Conservation (phyloP, 2,329 filamentous ascomycete species). For the Daldinia sp. region DNA sequence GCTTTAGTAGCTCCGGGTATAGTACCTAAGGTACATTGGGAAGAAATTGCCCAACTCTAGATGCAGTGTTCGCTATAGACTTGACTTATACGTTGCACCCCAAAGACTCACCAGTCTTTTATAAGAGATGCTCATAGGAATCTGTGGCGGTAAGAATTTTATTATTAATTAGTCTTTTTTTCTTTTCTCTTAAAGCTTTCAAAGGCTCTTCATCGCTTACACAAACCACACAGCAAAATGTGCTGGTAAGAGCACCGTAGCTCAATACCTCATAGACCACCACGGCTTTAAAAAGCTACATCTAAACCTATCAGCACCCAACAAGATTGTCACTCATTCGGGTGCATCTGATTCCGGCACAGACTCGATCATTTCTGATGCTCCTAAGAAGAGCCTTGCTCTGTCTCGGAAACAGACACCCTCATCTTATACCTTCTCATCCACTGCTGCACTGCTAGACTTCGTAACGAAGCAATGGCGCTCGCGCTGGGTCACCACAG, state of each 20-base stretch:
- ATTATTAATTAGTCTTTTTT: slow-evolving; percentile 15
- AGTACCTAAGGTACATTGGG: slow-evolving; percentile 2
- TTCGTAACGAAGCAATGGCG: slow-evolving; percentile 89
- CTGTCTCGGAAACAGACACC: slow-evolving; percentile 23
- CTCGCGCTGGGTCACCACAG: slow-evolving; percentile 85
- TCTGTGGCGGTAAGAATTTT: slow-evolving; percentile 73
- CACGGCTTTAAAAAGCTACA: slow-evolving; percentile 83
- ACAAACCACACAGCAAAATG: slow-evolving; percentile 74
- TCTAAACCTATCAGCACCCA: slow-evolving; percentile 56
- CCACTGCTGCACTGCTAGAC: slow-evolving; percentile 77
- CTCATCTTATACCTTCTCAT: slow-evolving; percentile 64
- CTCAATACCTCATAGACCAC: slow-evolving; percentile 85
- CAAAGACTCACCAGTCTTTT: background rate
- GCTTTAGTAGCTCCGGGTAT: background rate
- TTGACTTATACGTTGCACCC: slow-evolving; percentile 2
- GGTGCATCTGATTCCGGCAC: slow-evolving; percentile 11
- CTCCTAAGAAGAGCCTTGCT: slow-evolving; percentile 15
- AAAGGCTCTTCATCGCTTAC: slow-evolving; percentile 26
- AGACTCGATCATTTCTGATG: slow-evolving; percentile 11
- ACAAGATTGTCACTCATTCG: slow-evolving; percentile 4
- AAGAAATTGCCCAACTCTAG: slow-evolving; percentile 4
- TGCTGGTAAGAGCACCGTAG: slow-evolving; percentile 90
- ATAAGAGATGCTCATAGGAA: slow-evolving; percentile 76
- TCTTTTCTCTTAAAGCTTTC: too few species aligned
- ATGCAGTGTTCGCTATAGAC: slow-evolving; percentile 5